Evolutionary conservation across 192 early-diverging fungal species (phyloP), one percentile per base, ranked within the genome.

Genomic region (Thamnidium elegans): DNA sequence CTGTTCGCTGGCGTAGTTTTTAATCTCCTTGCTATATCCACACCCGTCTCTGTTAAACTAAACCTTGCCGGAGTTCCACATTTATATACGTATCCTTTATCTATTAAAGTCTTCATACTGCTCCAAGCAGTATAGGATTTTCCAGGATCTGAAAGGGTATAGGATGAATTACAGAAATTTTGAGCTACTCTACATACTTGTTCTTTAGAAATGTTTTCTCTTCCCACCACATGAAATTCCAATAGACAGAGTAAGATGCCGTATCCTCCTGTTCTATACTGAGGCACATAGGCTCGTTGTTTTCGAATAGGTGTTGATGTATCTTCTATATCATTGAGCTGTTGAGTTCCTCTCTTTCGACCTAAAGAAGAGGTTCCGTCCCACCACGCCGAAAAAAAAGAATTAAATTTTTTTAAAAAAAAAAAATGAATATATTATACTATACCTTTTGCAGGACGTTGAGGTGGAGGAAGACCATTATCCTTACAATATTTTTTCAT

Each of bases 251-350:
- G 63, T 23, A 97, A 72, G 34, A 97, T 86, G 3, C 86, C 92
- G 73, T 92, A 97, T 3, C 86, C 82, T 4, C 90, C 93, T 0
- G 90, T 87, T 3, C 92, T 82, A 62, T 86, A 88, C 34, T 77
- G 60, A 23, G 94, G 94, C 23, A 94, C 78, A 66, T 97, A 97
- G 3, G 70, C 42, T 9, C 21, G 42, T 55, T 45, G 43, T 26
- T 46, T 50, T 20, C 32, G 36, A 17, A 1, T 53, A 34, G 50
- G 14, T 39, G 54, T 31, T 0, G 62, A 17, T 19, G 39, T 53
- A 32, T 68, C 39, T 7, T 21, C 8, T 13, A 48, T 11, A 19
- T 54, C 36, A 0, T 51, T 13, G 15, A 55, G 44, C 10, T 7
- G 19, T 42, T 20, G 19, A n/a, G 7, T 23, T 15, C n/a, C 26